Base-by-base conservation (phyloP, 208 protist genomes). In the Trypanosoma grayi region DNA sequence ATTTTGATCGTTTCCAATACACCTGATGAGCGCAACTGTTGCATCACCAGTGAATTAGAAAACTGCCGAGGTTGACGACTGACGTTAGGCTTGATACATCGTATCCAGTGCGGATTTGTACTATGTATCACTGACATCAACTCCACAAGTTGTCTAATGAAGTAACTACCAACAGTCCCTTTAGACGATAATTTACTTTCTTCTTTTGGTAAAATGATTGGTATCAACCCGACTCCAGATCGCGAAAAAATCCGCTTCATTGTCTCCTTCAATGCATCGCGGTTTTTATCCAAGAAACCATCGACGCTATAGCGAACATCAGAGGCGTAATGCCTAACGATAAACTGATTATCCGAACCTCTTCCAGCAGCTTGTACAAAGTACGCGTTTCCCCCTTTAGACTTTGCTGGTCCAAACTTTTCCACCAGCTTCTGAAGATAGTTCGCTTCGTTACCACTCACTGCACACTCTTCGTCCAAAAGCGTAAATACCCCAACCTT, bases 281-380 rank as follows among this genome's bases (percentile, higher is more conserved):
- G 43, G 43, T 75, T 83, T 61, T 78, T 79, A n/a, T 74, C 44
- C 22, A 77, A 48, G 44, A 75, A 65, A 40, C 50, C 63, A 27
- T 62, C 30, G 11, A 78, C 72, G 62, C 27, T 51, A 50, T 78
- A 78, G n/a, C 65, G 67, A 27, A 94, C 87, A 34, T 70, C 51
- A 31, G 73, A 84, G 16, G 88, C 87, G 60, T 94, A 94, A 65
- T 95, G 88, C 27, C 47, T 28, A 58, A 94, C 51, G 20, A 63
- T 71, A 60, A 94, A 92, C 30, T 54, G 22, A 60, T 70, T 75
- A 43, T 66, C 48, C 13, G 55, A 18, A 50, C n/a, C 41, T 31
- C 68, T 7, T 39, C 56, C 65, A 18, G 25, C 40, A 18, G 37
- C 45, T 34, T 51, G 46, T 43, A 43, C 22, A 45, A 70, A 65